Evolutionary conservation across 306 rosid genomes (phyloP), one percentile per base, ranked within the genome.

Genomic region (Herpetospermum pedunculosum): DNA sequence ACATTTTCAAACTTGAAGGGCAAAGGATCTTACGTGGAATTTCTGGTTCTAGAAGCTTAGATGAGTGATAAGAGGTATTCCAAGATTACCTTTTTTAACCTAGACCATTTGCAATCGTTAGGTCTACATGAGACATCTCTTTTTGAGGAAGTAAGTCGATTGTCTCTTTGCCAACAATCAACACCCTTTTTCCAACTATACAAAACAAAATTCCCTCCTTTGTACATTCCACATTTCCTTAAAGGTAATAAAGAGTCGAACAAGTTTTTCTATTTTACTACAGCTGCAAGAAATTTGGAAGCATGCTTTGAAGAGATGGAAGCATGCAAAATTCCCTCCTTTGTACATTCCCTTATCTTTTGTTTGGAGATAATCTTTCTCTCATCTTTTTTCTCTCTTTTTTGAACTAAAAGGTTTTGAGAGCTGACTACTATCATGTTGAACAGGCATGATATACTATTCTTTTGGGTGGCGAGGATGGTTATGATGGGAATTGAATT

Each of bases 401-500:
- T 18, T 18, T 34, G 28, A 35, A 64, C 49, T 37, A 12, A 41
- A 40, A 28, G 52, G 73, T 67, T 67, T 41, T 68, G 35, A 46
- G 14, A 68, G 54, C 73, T 81, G 48, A 76, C 60, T 78, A 2
- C 15, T 60, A 52, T 32, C 2, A n/a, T 30, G n/a, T 35, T 40
- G 81, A 76, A 69, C 91, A 93, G 98, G 90, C 98, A 93, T 76
- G 97, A 93, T 81, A 93, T 93, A 79, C 73, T 93, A 82, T 93
- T 93, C 89, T 93, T 93, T 77, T 93, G 98, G 98, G 98, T 93
- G 77, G 98, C 97, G 60, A 89, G 98, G 82, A 93, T 93, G 98
- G 92, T 90, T 74, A 93, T 93, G 98, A 81, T 93, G 98, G 98
- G 98, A 81, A 89, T 93, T 73, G 97, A 93, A 77, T 89, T 93